Percentiles rank a stretch among this genome's conserved stretches.
Evolutionary conservation across 1,284 basidiomycete genomes (phyloP).

Genomic region (Xerocomus minutiporus): DNA sequence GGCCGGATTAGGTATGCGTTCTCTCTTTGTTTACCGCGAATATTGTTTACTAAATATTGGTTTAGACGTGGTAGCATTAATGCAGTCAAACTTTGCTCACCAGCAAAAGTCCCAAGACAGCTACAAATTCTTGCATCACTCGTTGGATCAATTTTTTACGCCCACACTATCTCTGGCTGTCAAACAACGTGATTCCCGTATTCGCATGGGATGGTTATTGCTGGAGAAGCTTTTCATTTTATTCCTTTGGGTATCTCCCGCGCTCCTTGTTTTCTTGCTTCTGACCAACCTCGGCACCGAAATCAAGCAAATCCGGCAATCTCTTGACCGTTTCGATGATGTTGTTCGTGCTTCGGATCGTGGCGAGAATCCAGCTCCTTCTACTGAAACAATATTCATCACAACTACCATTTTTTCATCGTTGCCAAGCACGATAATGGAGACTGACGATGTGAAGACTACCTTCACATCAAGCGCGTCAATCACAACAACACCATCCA

Average conservation of each 20-base stretch:
- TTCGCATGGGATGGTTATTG: conserved; percentile 22
- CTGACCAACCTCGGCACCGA: conserved; percentile 36
- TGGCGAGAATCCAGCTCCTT: conserved; percentile 9
- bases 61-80: conserved; percentile 17
- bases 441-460: background rate
- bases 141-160: conserved; percentile 52
- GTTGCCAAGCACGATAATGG: conserved; percentile 2
- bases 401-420: conserved; percentile 33
- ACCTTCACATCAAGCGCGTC: conserved; percentile 7
- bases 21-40: background rate
- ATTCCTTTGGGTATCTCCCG: conserved; percentile 26
- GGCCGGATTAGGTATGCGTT: conserved; percentile 41
- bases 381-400: conserved; percentile 27
- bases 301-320: conserved; percentile 34
- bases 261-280: conserved; percentile 34
- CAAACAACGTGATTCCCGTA: conserved; percentile 18
- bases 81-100: conserved; percentile 25
- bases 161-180: conserved; percentile 45
- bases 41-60: conserved; percentile 3
- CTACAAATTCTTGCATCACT: conserved; percentile 49
- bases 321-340: conserved; percentile 32
- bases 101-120: conserved; percentile 23
- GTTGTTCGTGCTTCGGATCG: conserved; percentile 21
- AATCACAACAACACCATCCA: conserved; percentile 6
- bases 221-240: conserved; percentile 29